Conservation (phyloP, 2,329 filamentous ascomycete genomes). For the Helotiales sp. region DNA sequence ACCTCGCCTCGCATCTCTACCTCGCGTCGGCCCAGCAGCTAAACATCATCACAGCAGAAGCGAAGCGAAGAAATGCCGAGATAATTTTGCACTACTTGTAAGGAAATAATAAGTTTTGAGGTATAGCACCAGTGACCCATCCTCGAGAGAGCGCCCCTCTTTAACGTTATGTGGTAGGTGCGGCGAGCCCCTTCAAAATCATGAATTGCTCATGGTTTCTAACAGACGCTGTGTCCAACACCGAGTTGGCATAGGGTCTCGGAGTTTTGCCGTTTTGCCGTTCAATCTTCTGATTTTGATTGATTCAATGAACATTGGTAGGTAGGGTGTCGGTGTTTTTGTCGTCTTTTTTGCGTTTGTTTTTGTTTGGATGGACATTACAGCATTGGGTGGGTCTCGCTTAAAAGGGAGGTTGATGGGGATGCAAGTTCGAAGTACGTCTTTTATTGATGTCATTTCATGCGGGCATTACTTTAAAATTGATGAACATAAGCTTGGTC, state of each 20-base stretch:
- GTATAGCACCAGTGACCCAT: neutral
- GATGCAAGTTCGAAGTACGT: no score
- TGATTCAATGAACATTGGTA: no score
- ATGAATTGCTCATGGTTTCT: neutral
- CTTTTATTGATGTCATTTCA: neutral
- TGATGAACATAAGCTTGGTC: no score
- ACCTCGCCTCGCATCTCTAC: no score
- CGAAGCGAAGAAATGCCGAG: neutral
- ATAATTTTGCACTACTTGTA: neutral
- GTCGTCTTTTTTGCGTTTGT: neutral
- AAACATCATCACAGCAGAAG: no score
- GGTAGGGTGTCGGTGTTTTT: no score
- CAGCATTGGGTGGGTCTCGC: neutral
- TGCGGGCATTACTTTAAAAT: neutral
- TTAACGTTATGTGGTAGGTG: neutral
- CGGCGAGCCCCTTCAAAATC: neutral
- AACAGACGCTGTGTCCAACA: neutral
- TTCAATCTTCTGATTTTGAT: no score
- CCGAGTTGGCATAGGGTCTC: neutral
- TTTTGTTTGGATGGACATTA: neutral
- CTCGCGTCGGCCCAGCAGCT: no score
- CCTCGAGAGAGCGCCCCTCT: neutral
- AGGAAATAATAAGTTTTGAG: neutral
- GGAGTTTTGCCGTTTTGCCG: neutral
- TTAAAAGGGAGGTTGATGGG: no score